Base-by-base conservation (phyloP, 495 filamentous ascomycete species). In the Bryoglossum gracile region DNA sequence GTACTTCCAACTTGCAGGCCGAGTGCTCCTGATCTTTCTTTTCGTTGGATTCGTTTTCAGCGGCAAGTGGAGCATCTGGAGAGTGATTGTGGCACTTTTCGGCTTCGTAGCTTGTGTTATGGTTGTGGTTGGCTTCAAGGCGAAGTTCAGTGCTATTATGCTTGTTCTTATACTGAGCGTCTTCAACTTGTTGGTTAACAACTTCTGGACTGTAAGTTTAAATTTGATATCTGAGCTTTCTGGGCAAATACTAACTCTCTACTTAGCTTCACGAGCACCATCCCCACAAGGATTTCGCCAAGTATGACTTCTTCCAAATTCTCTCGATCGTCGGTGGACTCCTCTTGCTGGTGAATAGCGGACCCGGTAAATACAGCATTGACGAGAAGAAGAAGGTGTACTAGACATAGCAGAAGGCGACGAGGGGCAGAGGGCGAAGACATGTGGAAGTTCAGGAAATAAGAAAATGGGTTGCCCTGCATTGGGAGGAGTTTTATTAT, bases 351-450 rank as follows among this genome's bases (percentile, higher is more conserved):
- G 88, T 95, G 67, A 98, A 98, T 79, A 96, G 91, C 82, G 92
- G 92, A 46, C 94, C 92, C 10, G 92, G 92, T 39, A 87, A 95
- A 68, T 83, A 96, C 72, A 94, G 86, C 65, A 88, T 98, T 68
- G 92, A 98, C 66, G 94, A 97, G 78, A 98, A 98, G 83, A 98
- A 98, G 83, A 98, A 98, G 78, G 92, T 98, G 53, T 98, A 98
- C 70, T 98, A 61, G 30, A 30, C 30, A 4, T 43, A n/a, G 24
- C 10, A 17, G 23, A 24, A 42, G 26, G 26, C 13, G 6, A 28
- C 9, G 39, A 19, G 13, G 24, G 32, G 2, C 9, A 34, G 25
- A 22, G n/a, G 13, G 9, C 21, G 13, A 43, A n/a, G n/a, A n/a
- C n/a, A n/a, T 23, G 11, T 8, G 45, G 33, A 35, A 26, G 21